phyloP scores from a whole-genome alignment of 805 yeast genomes.

The Naumovozyma castellii region DNA sequence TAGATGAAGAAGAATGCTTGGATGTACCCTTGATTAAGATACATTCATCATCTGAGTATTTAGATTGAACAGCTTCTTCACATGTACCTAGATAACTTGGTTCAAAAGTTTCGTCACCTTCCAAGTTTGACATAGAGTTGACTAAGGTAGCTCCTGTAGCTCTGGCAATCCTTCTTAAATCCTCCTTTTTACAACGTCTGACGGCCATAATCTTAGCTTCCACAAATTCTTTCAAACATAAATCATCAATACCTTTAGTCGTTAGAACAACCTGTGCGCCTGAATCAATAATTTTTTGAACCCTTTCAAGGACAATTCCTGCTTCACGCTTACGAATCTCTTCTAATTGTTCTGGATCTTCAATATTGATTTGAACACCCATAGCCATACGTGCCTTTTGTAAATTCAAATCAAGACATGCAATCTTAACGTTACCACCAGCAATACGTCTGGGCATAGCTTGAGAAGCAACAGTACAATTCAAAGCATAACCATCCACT shows the following conservation, averaged over 20 bases:
- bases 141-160: constrained; percentile 96
- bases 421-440: constrained; percentile 59
- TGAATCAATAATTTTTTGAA: constrained; percentile 67
- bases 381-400: constrained; percentile 96
- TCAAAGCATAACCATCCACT: constrained; percentile 89
- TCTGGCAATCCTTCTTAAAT: constrained; percentile 89
- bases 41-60: constrained; percentile 94
- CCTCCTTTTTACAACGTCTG: constrained; percentile 94
- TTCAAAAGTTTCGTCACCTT: constrained; percentile 92
- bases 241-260: constrained; percentile 90
- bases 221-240: constrained; percentile 82
- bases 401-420: constrained; percentile 81
- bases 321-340: constrained; percentile 82
- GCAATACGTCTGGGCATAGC: constrained; percentile 69
- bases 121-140: constrained; percentile 80
- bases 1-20: constrained; percentile 84
- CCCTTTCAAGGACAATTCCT: constrained; percentile 75
- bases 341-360: constrained; percentile 95
- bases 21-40: constrained; percentile 82
- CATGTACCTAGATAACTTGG: constrained; percentile 78
- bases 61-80: constrained; percentile 81
- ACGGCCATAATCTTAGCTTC: constrained; percentile 92
- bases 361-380: constrained; percentile 95
- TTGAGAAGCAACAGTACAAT: constrained; percentile 94
- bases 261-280: constrained; percentile 92